Evolutionary conservation across 1,284 basidiomycete species (phyloP), one percentile per base, ranked within the genome.

Genomic region (Naganishia liquefaciens): DNA sequence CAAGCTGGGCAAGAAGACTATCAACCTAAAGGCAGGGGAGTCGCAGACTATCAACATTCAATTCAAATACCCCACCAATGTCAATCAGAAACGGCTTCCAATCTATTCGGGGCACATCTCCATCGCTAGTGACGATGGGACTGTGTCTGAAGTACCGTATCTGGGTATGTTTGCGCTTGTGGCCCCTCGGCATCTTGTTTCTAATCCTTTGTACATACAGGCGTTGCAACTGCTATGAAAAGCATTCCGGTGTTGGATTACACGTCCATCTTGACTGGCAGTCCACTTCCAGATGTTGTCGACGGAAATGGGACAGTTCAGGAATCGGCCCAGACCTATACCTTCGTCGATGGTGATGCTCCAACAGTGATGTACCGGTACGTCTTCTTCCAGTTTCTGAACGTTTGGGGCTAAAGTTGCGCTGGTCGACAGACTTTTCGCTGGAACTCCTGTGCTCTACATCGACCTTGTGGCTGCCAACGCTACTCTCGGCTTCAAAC

Each of bases 381-480:
- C 28, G 69, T 68, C 3, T 11, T 7, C n/a, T 49, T 25, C 13
- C 11, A 11, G 52, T 0, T 5, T 11, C 13, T 23, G 33, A 13
- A 37, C 33, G 33, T 13, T 13, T 9, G 13, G 13, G 13, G 7
- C 33, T 37, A 37, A 37, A 37, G 33, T 13, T 37, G 33, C 7
- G 6, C 9, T 44, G 30, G 13, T 21, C 25, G 37, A 50, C 21
- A 81, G 83, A 42, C 78, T 84, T 54, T 80, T 79, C 3, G 86
- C 86, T 64, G 86, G 86, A 21, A 84, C 86, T 0, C 81, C 84
- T 2, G 65, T 76, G 17, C 68, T 87, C 42, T 77, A 80, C 28
- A 71, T 82, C 62, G 82, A 84, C 68, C 75, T 84, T 39, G 80
- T 84, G 10, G 68, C 70, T n/a, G 70, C 79, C 6, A 70, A 75